Base-by-base conservation (phyloP, 768 basidiomycete species). In the Scleroderma bovista region DNA sequence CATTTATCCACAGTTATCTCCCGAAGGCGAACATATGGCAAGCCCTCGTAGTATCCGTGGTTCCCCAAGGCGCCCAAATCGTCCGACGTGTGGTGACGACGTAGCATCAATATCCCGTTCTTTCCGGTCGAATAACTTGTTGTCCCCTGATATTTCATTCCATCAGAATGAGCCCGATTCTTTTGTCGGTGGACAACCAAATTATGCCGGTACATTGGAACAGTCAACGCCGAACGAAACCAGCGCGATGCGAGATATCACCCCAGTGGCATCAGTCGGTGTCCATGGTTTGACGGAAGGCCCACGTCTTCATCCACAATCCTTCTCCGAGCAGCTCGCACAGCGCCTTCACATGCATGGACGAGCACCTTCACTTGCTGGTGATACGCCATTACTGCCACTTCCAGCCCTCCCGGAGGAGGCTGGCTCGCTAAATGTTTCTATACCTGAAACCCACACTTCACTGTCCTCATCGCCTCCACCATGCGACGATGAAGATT, bases 1-100 rank as follows among this genome's bases (percentile, higher is more conserved):
- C 67, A 41, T 17, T 20, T 24, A 40, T n/a, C 49, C 46, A 42
- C 55, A 88, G 85, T 83, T 84, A 60, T 78, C 79, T 40, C 79
- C 81, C 15, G 71, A 81, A 54, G 73, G 78, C 41, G 78, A 74
- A n/a, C 73, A 78, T 33, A 64, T 78, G 26, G 78, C 82, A 6
- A 84, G 79, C 61, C 79, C 83, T 36, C 78, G 86, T 44, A 88
- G 84, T 59, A 73, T 86, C 33, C 75, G 84, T 55, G 80, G 76
- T 17, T 87, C 86, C 3, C 86, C 87, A 36, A 75, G 83, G 54
- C 78, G 78, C 17, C 72, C 72, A 19, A 78, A 71, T 45, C 67
- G 66, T 13, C 60, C 57, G 23, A 47, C 61, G 16, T 55, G 45
- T 23, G 61, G 62, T 29, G 70, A 72, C 9, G 64, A 78, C 37